phyloP scores from a whole-genome alignment of 495 filamentous ascomycete genomes.

The Aspergillus kassunensis region DNA sequence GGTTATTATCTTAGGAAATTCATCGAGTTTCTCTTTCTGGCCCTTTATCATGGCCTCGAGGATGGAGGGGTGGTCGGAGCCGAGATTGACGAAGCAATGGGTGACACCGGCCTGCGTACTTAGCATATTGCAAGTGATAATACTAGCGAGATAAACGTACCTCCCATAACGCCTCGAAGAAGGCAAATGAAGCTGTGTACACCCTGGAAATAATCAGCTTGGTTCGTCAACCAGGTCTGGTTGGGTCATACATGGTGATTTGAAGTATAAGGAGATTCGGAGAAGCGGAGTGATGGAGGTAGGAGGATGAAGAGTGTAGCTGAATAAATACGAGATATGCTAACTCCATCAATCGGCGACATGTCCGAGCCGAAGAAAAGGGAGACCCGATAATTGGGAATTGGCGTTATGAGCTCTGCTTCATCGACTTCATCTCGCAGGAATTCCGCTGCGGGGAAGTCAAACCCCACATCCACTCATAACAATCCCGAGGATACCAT shows the following conservation, averaged over 20 bases:
- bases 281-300: too few relatives aligned
- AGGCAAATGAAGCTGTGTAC: slow-evolving; percentile 78
- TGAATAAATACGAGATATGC: not conserved
- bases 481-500: not conserved
- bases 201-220: slow-evolving; percentile 23
- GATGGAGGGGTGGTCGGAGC: slow-evolving; percentile 90
- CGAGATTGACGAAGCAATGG: slow-evolving; percentile 91
- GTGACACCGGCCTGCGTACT: slow-evolving; percentile 67
- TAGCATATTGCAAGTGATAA: not conserved
- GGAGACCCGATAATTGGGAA: not conserved
- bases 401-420: not conserved
- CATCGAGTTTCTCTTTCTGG: slow-evolving; percentile 57
- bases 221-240: not conserved
- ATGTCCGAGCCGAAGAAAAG: slow-evolving; percentile 3
- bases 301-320: not conserved
- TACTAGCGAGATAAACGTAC: slow-evolving; percentile 20
- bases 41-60: slow-evolving; percentile 96
- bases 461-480: not conserved
- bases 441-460: slow-evolving; percentile 6
- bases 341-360: slow-evolving; percentile 1
- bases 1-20: slow-evolving; percentile 84
- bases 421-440: not conserved
- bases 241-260: slow-evolving; percentile 2
- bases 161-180: slow-evolving; percentile 93
- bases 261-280: not conserved